Percentiles rank a stretch among this genome's conserved stretches.
Conservation (phyloP, 2,329 filamentous ascomycete genomes). For the Chaetomium strumarium region DNA sequence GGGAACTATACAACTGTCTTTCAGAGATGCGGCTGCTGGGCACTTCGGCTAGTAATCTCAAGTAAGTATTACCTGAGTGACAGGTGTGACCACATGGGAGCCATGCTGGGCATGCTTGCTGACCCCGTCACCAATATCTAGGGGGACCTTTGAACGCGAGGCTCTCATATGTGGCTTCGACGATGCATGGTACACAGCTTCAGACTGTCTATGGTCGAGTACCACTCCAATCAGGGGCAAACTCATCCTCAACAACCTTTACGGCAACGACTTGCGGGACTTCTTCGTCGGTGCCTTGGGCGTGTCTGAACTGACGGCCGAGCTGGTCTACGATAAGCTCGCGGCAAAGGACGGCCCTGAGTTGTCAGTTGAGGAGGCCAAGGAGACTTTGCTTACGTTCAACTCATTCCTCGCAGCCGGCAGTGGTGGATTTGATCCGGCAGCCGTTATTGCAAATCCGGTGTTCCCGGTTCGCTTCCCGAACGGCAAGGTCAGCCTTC, state of each 20-base stretch:
- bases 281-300: slow-evolving; percentile 1
- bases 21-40: slow-evolving; percentile 6
- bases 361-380: slow-evolving; percentile 23
- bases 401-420: slow-evolving; percentile 28
- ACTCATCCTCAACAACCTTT: slow-evolving; percentile 1
- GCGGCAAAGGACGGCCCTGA: not conserved
- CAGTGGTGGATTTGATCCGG: not conserved
- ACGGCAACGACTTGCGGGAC: slow-evolving; percentile 2
- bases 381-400: slow-evolving; percentile 29
- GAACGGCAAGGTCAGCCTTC: slow-evolving; percentile 13
- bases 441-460: not conserved
- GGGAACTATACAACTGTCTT: slow-evolving; percentile 6
- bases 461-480: slow-evolving; percentile 27
- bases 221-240: not conserved
- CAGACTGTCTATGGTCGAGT: slow-evolving; percentile 5
- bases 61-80: slow-evolving; percentile 5
- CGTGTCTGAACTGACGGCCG: not conserved
- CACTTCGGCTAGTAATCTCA: not conserved
- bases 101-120: not conserved
- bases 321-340: slow-evolving; percentile 3
- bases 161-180: slow-evolving; percentile 1
- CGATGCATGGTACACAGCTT: slow-evolving; percentile 1
- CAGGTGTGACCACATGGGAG: not conserved
- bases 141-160: slow-evolving; percentile 1
- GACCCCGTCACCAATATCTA: not conserved